Evolutionary conservation across 164 flowering plant species (phyloP).

Genomic region (Chimonanthus praecox): DNA sequence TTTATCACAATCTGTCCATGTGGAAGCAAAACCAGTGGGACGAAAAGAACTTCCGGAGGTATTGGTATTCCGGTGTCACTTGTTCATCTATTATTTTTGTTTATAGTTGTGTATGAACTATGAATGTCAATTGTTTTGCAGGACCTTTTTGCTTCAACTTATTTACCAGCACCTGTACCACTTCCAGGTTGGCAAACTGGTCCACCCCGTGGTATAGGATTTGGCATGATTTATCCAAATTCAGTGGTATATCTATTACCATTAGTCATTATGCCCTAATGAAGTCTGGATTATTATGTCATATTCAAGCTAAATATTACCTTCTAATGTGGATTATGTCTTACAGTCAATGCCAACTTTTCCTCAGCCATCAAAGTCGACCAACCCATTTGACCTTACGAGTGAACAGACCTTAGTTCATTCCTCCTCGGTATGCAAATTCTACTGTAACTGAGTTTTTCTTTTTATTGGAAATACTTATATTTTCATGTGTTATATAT

Average conservation of each 20-base stretch:
- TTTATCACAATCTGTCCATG: constrained; percentile 25
- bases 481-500: not conserved
- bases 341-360: constrained; percentile 44
- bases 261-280: not conserved
- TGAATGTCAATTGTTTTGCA: constrained; percentile 21
- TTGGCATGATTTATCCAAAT: constrained; percentile 43
- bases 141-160: constrained; percentile 66
- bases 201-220: constrained; percentile 50
- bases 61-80: not conserved
- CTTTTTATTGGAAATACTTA: not conserved
- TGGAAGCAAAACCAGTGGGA: constrained; percentile 44
- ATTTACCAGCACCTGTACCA: constrained; percentile 24
- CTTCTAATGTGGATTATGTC: constrained; percentile 1
- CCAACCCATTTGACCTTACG: constrained; percentile 79
- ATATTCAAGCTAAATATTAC: constrained; percentile 1
- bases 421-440: constrained; percentile 43
- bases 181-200: constrained; percentile 64
- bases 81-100: not conserved
- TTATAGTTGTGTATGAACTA: not conserved
- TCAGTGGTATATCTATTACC: constrained; percentile 33
- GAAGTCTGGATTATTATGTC: not conserved
- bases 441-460: not conserved
- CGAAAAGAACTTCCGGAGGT: constrained; percentile 79
- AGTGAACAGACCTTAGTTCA: constrained; percentile 43
- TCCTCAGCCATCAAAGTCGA: constrained; percentile 42